Base-by-base conservation (phyloP, 805 yeast species). In the Spencermartinsiella europaea region DNA sequence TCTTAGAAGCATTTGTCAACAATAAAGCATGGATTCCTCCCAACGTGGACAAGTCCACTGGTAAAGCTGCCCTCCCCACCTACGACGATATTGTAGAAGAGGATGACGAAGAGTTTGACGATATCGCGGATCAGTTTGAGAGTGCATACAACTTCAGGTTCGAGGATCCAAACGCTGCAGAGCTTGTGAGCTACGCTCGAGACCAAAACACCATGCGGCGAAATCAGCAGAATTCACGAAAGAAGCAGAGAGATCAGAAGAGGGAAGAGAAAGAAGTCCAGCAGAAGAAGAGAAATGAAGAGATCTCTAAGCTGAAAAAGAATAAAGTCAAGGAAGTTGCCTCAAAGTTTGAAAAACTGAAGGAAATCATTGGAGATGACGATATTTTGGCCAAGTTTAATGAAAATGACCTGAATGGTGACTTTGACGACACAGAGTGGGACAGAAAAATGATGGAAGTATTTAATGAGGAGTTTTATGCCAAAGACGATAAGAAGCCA, bases 161-260 rank as follows among this genome's bases (percentile, higher is more conserved):
- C 63, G 99, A 93, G 67, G 97, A 90, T 59, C 89, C 95, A 14
- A 79, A 81, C 54, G 77, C 96, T 4, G 87, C 91, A 0, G 96
- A 91, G 59, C 86, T 93, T 64, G 83, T 90, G 16, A 83, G 95
- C 15, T 93, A 91, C 70, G 97, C 98, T 2, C 88, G 99, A 76
- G 64, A 62, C 52, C 96, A 89, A 66, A 95, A 93, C 20, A 88
- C 98, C 0, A 74, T 89, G 61, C 81, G 99, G 69, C 76, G 99
- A 62, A 80, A 83, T 17, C 81, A 80, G 43, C 74, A 81, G 50
- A 79, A 81, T 55, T 65, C 84, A 10, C 79, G 99, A 57, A 88
- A 88, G 71, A 80, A 82, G 65, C 83, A 82, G 65, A 81, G 98
- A 70, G 87, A 86, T 38, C 77, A 74, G 61, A 79, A 81, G 64